Evolutionary conservation across 2,329 filamentous ascomycete species (phyloP), one percentile per base, ranked within the genome.

Genomic region (Lachnellula cervina): DNA sequence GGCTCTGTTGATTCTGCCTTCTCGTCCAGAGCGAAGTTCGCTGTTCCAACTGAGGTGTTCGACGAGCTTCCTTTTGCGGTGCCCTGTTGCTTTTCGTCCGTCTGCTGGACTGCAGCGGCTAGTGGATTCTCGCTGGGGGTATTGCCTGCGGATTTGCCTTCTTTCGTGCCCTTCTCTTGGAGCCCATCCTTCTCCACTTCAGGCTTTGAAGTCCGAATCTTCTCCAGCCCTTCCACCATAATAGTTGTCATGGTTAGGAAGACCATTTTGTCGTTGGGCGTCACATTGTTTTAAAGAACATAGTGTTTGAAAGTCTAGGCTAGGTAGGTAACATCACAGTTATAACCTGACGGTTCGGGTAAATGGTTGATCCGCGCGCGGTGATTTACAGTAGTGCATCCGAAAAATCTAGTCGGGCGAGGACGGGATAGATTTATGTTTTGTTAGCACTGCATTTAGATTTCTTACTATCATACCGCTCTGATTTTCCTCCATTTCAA

Each of bases 181-280:
- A n/a, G 38, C 16, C 3, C 5, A 5, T 17, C 9, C 38, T 42
- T 42, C 21, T 17, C 23, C 13, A 54, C 19, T 37, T 47, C 37
- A 42, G 35, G 35, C 16, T 59, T 23, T 5, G 48, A 48, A 13
- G 17, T 55, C 49, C 70, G 69, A 14, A 74, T 58, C 56, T 64
- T 70, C 16, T 75, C 64, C 11, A 92, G 67, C 0, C 80, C 86
- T 69, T 83, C 82, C 72, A 86, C 81, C 32, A 89, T 82, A 63
- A 81, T 76, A 64, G 80, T 70, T 4, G 88, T 92, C 77, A 90
- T 87, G n/a, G 85, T 89, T 43, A 94, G 82, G 44, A 88, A 77
- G 17, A 92, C 88, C 89, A 93, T 93, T 2, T 62, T 59, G 45
- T 40, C 28, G 42, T 52, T 51, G 25, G 16, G 52, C 51, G 54